These are phyloP conservation scores for Melastoma candidum DNA, from an alignment of 441 rosid genomes.

Conservation along the genomic window DNA sequence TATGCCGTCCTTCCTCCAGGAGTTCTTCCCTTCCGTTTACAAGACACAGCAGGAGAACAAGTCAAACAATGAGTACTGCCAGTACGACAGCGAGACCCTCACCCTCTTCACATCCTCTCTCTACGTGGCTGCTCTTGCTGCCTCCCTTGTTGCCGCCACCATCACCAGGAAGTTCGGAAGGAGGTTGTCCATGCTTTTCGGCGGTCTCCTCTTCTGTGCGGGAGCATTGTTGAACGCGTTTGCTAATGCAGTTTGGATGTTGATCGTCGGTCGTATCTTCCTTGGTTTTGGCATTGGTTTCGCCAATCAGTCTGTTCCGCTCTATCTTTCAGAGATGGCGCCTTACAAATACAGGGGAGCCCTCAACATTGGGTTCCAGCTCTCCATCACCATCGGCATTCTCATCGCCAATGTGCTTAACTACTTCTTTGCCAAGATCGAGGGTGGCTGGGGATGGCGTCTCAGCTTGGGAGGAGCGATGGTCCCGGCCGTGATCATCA, in stretches of 20 bases:
- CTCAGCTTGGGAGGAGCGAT: slow-evolving; percentile 28
- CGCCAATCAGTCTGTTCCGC: too few relatives aligned
- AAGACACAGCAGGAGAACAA: too few relatives aligned
- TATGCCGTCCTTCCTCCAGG: too few relatives aligned
- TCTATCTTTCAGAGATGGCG: slow-evolving; percentile 14
- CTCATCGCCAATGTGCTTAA: slow-evolving; percentile 30
- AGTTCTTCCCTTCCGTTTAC: too few relatives aligned
- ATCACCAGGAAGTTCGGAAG: too few relatives aligned
- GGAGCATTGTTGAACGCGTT: slow-evolving; percentile 29
- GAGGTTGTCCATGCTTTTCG: too few relatives aligned
- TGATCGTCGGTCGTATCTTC: slow-evolving; percentile 23
- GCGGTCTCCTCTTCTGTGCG: slow-evolving; percentile 12
- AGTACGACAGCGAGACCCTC: too few relatives aligned
- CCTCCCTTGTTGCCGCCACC: too few relatives aligned
- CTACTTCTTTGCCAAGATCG: slow-evolving; percentile 29
- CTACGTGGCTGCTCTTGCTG: too few relatives aligned
- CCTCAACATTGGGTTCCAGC: slow-evolving; percentile 39
- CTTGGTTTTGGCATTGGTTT: too few relatives aligned
- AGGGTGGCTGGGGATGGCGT: slow-evolving; percentile 15
- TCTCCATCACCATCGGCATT: slow-evolving; percentile 37
- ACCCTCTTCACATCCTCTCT: too few relatives aligned
- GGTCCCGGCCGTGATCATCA: slow-evolving; percentile 32
- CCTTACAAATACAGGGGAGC: slow-evolving; percentile 36
- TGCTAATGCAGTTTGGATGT: slow-evolving; percentile 27
- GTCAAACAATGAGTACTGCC: too few relatives aligned